These are phyloP conservation scores for Kalaharituber pfeilii DNA, from an alignment of 2,329 filamentous ascomycete genomes.

Conservation along the genomic window DNA sequence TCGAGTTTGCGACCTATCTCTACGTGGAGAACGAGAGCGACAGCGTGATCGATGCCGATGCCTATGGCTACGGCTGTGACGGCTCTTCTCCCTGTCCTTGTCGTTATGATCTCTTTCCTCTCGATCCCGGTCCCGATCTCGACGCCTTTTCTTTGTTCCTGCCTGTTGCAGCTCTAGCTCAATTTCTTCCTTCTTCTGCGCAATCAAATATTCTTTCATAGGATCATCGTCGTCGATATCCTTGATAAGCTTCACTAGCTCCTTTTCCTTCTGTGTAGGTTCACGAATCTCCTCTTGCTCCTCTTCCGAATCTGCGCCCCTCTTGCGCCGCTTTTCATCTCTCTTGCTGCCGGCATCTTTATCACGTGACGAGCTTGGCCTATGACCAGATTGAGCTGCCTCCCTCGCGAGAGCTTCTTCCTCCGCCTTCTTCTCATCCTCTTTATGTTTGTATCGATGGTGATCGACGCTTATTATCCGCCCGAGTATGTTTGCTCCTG, in stretches of 20 bases:
- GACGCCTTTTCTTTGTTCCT: background rate
- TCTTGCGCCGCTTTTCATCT: conserved; percentile 24
- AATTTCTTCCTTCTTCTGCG: conserved; percentile 82
- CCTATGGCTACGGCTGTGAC: background rate
- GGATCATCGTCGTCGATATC: conserved; percentile 91
- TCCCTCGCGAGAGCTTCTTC: conserved; percentile 27
- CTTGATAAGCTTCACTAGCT: conserved; percentile 55
- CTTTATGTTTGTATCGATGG: conserved; percentile 72
- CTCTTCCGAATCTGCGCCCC: conserved; percentile 30
- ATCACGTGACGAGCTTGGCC: conserved; percentile 42
- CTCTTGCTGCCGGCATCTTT: conserved; percentile 26
- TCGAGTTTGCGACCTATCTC: background rate
- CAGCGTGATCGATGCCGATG: background rate
- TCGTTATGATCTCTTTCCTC: background rate
- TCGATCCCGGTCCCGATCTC: background rate
- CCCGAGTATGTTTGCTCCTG: conserved; percentile 67
- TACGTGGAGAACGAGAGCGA: background rate
- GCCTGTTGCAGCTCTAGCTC: conserved; percentile 35
- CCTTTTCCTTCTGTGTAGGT: conserved; percentile 61
- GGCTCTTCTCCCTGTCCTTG: background rate
- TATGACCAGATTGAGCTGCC: conserved; percentile 36
- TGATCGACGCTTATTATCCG: conserved; percentile 77
- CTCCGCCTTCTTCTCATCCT: conserved; percentile 44
- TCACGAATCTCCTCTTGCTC: conserved; percentile 27
- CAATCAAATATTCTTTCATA: conserved; percentile 81